These are phyloP conservation scores for Synchytrium microbalum DNA, from an alignment of 371 early-diverging fungal species.

Conservation along the genomic window DNA sequence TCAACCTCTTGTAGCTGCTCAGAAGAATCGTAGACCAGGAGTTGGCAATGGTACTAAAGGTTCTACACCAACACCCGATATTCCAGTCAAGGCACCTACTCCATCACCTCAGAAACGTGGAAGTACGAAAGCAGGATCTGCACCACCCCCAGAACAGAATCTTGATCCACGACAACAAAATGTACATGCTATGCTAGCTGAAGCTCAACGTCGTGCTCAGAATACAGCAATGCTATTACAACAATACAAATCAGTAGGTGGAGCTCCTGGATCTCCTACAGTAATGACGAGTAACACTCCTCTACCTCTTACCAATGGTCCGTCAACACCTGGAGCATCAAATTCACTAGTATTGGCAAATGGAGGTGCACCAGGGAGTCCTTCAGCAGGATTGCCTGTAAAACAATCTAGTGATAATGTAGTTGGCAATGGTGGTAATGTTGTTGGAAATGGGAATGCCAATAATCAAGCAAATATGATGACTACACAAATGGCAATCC, in stretches of 20 bases:
- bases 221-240: not conserved
- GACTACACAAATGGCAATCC: too few species aligned
- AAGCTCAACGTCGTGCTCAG: not conserved
- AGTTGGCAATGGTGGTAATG: too few species aligned
- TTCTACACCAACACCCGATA: not conserved
- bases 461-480: too few species aligned
- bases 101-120: slow-evolving; percentile 1
- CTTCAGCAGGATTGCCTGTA: too few species aligned
- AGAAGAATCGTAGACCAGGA: not conserved
- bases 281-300: too few species aligned
- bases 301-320: too few species aligned
- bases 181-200: not conserved
- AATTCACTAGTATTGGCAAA: too few species aligned
- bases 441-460: too few species aligned
- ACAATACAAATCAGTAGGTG: not conserved
- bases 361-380: too few species aligned
- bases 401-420: too few species aligned
- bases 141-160: not conserved
- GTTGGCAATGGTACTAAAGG: not conserved
- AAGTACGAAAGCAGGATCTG: not conserved
- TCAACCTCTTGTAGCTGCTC: not conserved
- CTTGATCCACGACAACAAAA: not conserved
- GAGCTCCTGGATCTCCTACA: too few species aligned
- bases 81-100: not conserved
- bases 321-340: too few species aligned